Conservation (phyloP, 495 filamentous ascomycete species). For the Aspergillus conjunctus region DNA sequence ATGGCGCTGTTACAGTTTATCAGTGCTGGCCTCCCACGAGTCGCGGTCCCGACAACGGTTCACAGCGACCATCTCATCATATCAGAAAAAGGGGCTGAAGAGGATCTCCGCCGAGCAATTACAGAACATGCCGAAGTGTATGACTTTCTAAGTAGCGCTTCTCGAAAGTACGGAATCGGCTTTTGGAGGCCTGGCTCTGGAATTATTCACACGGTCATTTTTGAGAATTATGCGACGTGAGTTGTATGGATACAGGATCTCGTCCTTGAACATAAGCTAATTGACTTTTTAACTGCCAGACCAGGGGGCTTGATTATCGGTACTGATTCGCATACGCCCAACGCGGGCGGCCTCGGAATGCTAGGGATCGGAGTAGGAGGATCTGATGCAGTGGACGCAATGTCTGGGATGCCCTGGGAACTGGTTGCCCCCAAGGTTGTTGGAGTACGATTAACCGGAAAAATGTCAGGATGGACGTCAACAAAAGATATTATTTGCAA, state of each 20-base stretch:
- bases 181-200: conserved; percentile 93
- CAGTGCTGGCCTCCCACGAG: conserved; percentile 78
- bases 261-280: background rate
- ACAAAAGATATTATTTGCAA: conserved; percentile 93
- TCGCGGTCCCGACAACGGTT: conserved; percentile 82
- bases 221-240: conserved; percentile 85
- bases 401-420: conserved; percentile 91
- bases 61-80: conserved; percentile 96
- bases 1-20: conserved; percentile 97
- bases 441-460: conserved; percentile 80
- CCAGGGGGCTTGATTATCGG: conserved; percentile 88
- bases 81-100: conserved; percentile 77
- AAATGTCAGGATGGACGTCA: conserved; percentile 80
- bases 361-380: conserved; percentile 87
- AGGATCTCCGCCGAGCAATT: conserved; percentile 78
- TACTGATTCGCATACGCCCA: conserved; percentile 91
- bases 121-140: conserved; percentile 93
- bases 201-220: conserved; percentile 92
- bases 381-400: conserved; percentile 91
- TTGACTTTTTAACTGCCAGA: conserved; percentile 21
- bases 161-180: conserved; percentile 92
- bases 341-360: conserved; percentile 89
- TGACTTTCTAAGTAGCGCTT: conserved; percentile 84
- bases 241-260: background rate
- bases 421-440: conserved; percentile 88